A percentile compares a stretch with the other conserved stretches of the same genome.
phyloP scores from a whole-genome alignment of 2,329 filamentous ascomycete genomes.

The Helicocarpus griseus region DNA sequence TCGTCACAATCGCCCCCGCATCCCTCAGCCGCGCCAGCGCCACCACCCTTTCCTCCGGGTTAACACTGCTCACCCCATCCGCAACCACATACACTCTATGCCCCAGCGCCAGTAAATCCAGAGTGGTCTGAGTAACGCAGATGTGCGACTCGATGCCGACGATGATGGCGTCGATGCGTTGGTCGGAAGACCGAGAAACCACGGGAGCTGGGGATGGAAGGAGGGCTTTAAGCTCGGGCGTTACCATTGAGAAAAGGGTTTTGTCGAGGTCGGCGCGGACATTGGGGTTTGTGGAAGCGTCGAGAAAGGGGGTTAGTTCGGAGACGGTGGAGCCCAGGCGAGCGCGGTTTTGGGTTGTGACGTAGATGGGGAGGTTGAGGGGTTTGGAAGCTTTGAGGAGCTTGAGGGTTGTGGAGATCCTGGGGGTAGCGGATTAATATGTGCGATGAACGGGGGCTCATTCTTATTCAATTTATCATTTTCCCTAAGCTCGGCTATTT shows the following conservation, averaged over 20 bases:
- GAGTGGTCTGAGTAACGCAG: slow-evolving; percentile 83
- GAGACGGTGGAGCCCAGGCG: slow-evolving; percentile 72
- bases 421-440: too few species aligned
- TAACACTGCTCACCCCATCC: slow-evolving; percentile 83
- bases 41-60: slow-evolving; percentile 67
- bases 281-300: slow-evolving; percentile 41
- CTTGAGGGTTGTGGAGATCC: slow-evolving; percentile 58
- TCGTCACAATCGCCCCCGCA: slow-evolving; percentile 71
- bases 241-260: slow-evolving; percentile 80
- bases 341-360: slow-evolving; percentile 73
- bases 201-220: slow-evolving; percentile 19
- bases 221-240: slow-evolving; percentile 51
- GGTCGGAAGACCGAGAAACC: too few species aligned
- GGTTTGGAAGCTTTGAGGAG: slow-evolving; percentile 49
- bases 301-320: slow-evolving; percentile 52
- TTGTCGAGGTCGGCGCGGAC: slow-evolving; percentile 62
- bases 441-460: too few species aligned
- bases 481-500: neutral
- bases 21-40: slow-evolving; percentile 66
- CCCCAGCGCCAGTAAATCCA: slow-evolving; percentile 66
- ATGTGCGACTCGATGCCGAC: slow-evolving; percentile 92
- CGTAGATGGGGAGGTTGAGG: slow-evolving; percentile 62
- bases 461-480: neutral
- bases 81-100: slow-evolving; percentile 80
- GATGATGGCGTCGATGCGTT: slow-evolving; percentile 56